A percentile compares a stretch with the other conserved stretches of the same genome.
These are phyloP conservation scores for Penicillium bialowiezense DNA, from an alignment of 495 filamentous ascomycete species.

Conservation along the genomic window DNA sequence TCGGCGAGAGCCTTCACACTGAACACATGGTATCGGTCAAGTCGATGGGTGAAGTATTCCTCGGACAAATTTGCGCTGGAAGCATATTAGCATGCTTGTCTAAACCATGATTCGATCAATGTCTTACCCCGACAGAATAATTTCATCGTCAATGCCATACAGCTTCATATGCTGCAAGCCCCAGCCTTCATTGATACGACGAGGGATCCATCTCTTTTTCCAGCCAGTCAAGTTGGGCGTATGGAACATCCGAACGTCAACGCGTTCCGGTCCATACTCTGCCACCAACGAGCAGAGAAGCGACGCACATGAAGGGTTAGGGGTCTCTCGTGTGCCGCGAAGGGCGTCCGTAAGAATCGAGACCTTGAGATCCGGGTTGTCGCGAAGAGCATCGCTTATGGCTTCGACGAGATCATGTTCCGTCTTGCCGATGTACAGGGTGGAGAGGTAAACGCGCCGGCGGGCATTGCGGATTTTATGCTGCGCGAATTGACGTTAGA, in stretches of 20 bases:
- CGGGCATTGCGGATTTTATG: conserved; percentile 77
- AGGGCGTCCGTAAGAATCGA: conserved; percentile 93
- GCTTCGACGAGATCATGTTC: conserved; percentile 86
- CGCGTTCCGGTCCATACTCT: conserved; percentile 81
- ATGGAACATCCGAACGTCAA: conserved; percentile 96
- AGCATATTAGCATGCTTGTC: background rate
- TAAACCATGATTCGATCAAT: background rate
- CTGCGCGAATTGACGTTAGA: conserved; percentile 39
- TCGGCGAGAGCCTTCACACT: conserved; percentile 71
- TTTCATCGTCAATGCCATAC: conserved; percentile 92
- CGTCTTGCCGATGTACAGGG: conserved; percentile 91
- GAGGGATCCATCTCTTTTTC: conserved; percentile 77
- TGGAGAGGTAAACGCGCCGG: conserved; percentile 82
- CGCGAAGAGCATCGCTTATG: conserved; percentile 70
- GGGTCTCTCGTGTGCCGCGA: conserved; percentile 87
- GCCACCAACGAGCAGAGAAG: conserved; percentile 75
- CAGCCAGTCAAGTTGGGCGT: conserved; percentile 92
- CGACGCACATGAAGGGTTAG: conserved; percentile 84
- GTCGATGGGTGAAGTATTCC: conserved; percentile 95
- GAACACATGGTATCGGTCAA: conserved; percentile 94
- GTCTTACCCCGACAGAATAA: conserved; percentile 83
- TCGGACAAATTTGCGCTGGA: conserved; percentile 80
- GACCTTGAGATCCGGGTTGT: conserved; percentile 76
- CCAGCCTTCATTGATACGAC: conserved; percentile 96
- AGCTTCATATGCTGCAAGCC: conserved; percentile 99